A percentile compares a stretch with the other conserved stretches of the same genome.
phyloP scores from a whole-genome alignment of 1,284 basidiomycete species.

The Peniophora sp. region DNA sequence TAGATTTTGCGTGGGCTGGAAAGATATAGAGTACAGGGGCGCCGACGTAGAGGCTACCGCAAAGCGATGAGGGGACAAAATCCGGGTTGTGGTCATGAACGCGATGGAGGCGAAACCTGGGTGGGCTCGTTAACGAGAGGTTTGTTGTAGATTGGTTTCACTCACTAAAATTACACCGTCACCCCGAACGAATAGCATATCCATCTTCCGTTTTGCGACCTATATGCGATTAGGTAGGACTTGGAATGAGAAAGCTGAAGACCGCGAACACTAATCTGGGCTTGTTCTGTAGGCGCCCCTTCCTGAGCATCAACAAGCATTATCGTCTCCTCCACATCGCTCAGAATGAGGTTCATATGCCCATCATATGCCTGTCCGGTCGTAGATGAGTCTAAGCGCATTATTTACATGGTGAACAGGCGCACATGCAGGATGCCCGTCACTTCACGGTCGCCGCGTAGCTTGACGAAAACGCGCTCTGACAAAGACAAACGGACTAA shows the following conservation, averaged over 20 bases:
- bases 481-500: slow-evolving; percentile 92
- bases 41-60: too few species aligned
- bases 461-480: slow-evolving; percentile 94
- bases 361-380: slow-evolving; percentile 88
- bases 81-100: slow-evolving; percentile 42
- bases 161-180: slow-evolving; percentile 89
- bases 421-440: slow-evolving; percentile 90
- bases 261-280: slow-evolving; percentile 52
- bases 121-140: slow-evolving; percentile 8
- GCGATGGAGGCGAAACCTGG: slow-evolving; percentile 56
- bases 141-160: slow-evolving; percentile 8
- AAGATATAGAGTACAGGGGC: too few species aligned
- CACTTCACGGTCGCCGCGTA: slow-evolving; percentile 91
- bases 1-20: too few species aligned
- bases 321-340: slow-evolving; percentile 95
- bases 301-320: slow-evolving; percentile 80
- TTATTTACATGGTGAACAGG: slow-evolving; percentile 6
- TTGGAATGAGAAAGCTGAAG: neutral
- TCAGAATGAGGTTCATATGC: slow-evolving; percentile 98
- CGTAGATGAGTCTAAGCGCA: neutral
- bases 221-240: slow-evolving; percentile 22
- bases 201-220: slow-evolving; percentile 91
- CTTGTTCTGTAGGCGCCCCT: slow-evolving; percentile 37
- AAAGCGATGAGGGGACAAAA: too few species aligned
- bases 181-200: slow-evolving; percentile 97